These are phyloP conservation scores for Exophiala lecanii-corni DNA, from an alignment of 2,329 filamentous ascomycete genomes.

Conservation along the genomic window DNA sequence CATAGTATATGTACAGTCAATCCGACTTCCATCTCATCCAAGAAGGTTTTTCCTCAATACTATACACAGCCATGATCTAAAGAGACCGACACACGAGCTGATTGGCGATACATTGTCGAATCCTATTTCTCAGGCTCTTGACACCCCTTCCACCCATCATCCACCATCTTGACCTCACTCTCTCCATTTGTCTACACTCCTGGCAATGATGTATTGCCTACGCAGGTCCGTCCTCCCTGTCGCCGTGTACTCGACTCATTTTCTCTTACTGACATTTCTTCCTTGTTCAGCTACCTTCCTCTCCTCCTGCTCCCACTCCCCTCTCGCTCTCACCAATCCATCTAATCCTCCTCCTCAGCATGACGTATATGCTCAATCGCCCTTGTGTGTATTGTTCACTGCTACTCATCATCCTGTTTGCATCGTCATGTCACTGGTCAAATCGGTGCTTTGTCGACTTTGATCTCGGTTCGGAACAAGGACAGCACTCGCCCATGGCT, in stretches of 20 bases:
- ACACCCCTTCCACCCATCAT: too few relatives aligned
- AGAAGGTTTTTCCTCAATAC: too few relatives aligned
- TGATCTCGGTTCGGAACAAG: conserved; percentile 25
- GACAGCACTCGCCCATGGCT: conserved; percentile 10
- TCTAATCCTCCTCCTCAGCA: conserved; percentile 82
- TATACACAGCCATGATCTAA: too few relatives aligned
- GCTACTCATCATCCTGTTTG: conserved; percentile 88
- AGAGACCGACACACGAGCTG: too few relatives aligned
- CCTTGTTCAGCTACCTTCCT: conserved; percentile 66
- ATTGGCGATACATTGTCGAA: too few relatives aligned
- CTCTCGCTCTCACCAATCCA: conserved; percentile 67
- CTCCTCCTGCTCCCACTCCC: conserved; percentile 86
- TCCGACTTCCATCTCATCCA: too few relatives aligned
- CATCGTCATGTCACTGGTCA: conserved; percentile 85
- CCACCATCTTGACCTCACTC: not conserved
- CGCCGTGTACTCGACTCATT: conserved; percentile 10
- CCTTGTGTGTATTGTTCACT: conserved; percentile 98
- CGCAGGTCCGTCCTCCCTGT: conserved; percentile 48
- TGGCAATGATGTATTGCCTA: conserved; percentile 58
- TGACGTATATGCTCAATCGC: conserved; percentile 92
- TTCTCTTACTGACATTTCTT: not conserved
- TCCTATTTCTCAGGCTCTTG: too few relatives aligned
- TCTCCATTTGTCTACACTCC: not conserved
- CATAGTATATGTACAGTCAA: too few relatives aligned
- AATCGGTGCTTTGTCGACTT: conserved; percentile 93